Evolutionary conservation across 2,329 filamentous ascomycete species (phyloP), one percentile per base, ranked within the genome.

Genomic region (Verticillium nonalfalfae): DNA sequence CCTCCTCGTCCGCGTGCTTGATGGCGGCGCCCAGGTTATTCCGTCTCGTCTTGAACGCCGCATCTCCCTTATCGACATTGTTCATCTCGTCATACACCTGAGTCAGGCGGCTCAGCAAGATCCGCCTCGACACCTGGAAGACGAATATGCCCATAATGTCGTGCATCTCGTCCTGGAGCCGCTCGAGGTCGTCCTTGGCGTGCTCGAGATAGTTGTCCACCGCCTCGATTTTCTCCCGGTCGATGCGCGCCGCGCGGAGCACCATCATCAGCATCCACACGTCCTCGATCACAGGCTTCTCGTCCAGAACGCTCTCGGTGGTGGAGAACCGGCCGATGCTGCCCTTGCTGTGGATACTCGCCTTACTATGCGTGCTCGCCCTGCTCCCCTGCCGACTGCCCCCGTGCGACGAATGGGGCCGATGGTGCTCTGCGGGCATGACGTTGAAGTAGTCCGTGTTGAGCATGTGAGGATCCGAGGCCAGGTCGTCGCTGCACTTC

Each of bases 201-300:
- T 95, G 82, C 52, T 87, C 79, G n/a, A 97, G 79, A 71, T 97
- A 99, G 64, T 85, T 90, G 68, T 90, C 87, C 26, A 97, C 83
- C 0, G 89, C 88, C 64, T 94, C 89, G 62, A 96, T 86, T 78
- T 95, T 98, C 77, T 98, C 94, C 38, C 95, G 85, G 71, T 99
- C 95, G 66, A 99, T 91, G 7, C 87, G 84, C 6, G 90, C 86
- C 45, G 77, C 77, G 64, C 87, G 89, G 60, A 99, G 74, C 2
- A 85, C 83, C 26, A 75, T 77, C 77, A 96, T 82, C 33, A 99
- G 78, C 3, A 85, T 85, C 4, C 86, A 84, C 18, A 92, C 84
- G 68, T 91, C 84, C 21, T 78, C 76, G 35, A 89, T 83, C 35
- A 82, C 78, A 4, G 77, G 78, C 58, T 88, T 82, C 57, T 88